These are phyloP conservation scores for Lindgomyces ingoldianus DNA, from an alignment of 495 filamentous ascomycete species.

Conservation along the genomic window DNA sequence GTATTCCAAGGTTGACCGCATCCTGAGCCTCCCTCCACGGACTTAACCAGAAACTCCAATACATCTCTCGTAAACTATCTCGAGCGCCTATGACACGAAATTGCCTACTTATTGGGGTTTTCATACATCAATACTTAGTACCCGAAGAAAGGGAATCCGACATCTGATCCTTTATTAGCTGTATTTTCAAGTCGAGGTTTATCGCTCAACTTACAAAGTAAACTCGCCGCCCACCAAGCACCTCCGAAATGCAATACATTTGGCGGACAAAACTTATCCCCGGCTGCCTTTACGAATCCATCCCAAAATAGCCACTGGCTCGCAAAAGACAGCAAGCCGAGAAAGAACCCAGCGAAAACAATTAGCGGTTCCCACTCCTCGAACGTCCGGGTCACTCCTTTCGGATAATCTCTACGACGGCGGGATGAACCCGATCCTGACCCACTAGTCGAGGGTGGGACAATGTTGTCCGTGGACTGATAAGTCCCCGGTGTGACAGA, in stretches of 20 bases:
- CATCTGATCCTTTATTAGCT: neutral
- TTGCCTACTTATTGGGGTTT: no score
- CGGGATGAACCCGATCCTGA: neutral
- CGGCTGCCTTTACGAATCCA: slow-evolving; percentile 1
- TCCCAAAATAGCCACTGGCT: slow-evolving; percentile 7
- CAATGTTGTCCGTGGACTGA: neutral
- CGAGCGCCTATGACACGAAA: no score
- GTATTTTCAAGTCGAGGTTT: no score
- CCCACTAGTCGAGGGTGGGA: neutral
- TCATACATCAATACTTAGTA: neutral
- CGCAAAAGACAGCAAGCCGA: neutral
- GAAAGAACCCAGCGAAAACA: neutral
- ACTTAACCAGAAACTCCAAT: no score
- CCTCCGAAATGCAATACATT: neutral
- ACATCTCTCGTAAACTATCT: no score
- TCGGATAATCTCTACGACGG: neutral
- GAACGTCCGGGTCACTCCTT: neutral
- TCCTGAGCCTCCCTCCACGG: no score
- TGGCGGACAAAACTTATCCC: neutral
- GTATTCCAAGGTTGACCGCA: no score
- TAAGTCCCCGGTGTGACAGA: neutral
- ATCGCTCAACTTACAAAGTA: neutral
- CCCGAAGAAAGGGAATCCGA: slow-evolving; percentile 1
- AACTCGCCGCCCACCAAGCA: neutral
- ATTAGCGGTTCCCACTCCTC: neutral